Conservation (phyloP, 805 yeast species). For the Wickerhamiella slavikovae region DNA sequence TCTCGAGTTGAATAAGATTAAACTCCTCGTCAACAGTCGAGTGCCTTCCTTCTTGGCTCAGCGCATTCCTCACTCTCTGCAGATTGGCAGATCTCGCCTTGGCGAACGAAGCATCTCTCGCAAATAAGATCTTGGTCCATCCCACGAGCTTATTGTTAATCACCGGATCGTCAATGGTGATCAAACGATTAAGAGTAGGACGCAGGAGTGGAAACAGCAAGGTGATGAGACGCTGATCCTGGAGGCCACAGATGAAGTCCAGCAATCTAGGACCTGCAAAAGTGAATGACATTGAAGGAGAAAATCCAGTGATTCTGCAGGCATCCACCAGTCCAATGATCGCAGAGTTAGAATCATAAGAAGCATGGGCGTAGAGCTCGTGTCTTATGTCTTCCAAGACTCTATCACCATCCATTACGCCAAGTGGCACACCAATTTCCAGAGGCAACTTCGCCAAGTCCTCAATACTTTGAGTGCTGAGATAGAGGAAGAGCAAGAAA, state of each 20-base stretch:
- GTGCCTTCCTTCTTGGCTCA: neutral
- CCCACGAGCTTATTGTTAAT: neutral
- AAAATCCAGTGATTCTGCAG: neutral
- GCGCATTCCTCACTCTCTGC: neutral
- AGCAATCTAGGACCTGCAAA: neutral
- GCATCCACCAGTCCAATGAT: neutral
- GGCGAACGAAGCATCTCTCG: neutral
- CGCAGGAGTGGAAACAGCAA: neutral
- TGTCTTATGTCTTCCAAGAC: neutral
- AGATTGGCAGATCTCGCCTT: no score
- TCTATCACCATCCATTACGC: neutral
- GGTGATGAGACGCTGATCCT: neutral
- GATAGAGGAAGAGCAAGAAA: neutral
- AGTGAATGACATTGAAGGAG: neutral
- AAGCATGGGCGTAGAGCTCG: neutral
- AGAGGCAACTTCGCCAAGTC: neutral
- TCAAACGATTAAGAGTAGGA: neutral
- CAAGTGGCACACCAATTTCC: neutral
- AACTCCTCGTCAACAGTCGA: neutral
- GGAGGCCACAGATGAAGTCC: neutral
- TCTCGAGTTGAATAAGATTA: neutral
- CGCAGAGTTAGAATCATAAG: neutral
- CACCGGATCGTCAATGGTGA: neutral
- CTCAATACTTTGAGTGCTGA: neutral
- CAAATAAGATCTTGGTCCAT: neutral